Evolutionary conservation across 73 alveolate genomes (phyloP).

Genomic region (Paramecium octaurelia): DNA sequence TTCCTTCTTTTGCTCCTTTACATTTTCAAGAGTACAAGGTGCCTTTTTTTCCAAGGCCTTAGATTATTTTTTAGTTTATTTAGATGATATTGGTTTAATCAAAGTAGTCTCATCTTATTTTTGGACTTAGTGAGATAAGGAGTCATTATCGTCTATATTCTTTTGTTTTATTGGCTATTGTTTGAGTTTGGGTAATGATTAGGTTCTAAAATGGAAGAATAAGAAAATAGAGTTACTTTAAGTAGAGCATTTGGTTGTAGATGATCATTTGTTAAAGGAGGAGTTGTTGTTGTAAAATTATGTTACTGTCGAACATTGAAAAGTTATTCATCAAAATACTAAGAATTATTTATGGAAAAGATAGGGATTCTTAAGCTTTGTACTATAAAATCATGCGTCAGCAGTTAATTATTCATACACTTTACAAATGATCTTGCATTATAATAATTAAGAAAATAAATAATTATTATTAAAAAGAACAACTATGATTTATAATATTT

Average conservation of each 20-base stretch:
- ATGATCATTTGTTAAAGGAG: not conserved
- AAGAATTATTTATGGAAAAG: not conserved
- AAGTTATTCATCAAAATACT: not conserved
- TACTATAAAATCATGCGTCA: not conserved
- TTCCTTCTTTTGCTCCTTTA: not conserved
- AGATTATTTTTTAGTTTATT: not conserved
- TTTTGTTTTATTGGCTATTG: not conserved
- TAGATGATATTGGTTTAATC: not conserved
- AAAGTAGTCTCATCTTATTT: not conserved
- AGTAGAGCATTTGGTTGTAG: not conserved
- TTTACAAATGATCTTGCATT: conserved; percentile 35
- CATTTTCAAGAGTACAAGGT: not conserved
- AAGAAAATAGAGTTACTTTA: not conserved
- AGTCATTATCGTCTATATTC: not conserved
- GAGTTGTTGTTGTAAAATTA: not conserved
- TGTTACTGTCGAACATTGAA: not conserved
- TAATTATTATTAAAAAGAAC: not conserved
- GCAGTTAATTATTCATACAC: not conserved
- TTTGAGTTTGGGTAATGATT: not conserved
- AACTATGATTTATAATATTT: not conserved
- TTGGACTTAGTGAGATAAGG: not conserved
- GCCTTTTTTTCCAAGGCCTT: not conserved
- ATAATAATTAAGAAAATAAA: not conserved
- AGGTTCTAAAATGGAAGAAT: not conserved
- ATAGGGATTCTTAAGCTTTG: not conserved